phyloP scores from a whole-genome alignment of 2,329 filamentous ascomycete species.

The Aspergillus sergii region DNA sequence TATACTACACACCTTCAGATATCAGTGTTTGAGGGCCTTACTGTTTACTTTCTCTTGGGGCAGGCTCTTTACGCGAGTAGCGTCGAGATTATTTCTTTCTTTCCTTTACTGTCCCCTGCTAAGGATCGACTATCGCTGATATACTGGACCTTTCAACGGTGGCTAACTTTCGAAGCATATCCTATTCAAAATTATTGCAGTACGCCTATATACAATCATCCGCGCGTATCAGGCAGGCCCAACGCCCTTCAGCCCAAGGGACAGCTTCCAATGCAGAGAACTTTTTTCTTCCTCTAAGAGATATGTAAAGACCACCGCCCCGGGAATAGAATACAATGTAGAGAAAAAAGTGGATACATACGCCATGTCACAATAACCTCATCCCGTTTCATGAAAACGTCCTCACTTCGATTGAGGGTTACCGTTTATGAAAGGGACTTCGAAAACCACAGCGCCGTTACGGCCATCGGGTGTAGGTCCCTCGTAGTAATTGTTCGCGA shows the following conservation, averaged over 20 bases:
- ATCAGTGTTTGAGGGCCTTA: not conserved
- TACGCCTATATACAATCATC: conserved; percentile 6
- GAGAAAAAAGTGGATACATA: conserved; percentile 10
- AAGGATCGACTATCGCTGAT: not conserved
- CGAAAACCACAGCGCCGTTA: conserved; percentile 87
- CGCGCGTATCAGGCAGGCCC: not conserved
- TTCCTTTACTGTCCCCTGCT: too few relatives aligned
- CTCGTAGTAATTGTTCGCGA: conserved; percentile 40
- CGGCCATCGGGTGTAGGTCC: conserved; percentile 54
- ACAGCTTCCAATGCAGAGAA: conserved; percentile 10
- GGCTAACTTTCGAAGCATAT: not conserved
- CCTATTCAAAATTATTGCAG: not conserved
- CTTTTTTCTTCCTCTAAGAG: conserved; percentile 9
- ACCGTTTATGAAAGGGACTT: conserved; percentile 60
- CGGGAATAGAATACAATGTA: conserved; percentile 13
- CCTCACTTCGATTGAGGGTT: conserved; percentile 11
- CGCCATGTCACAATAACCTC: conserved; percentile 9
- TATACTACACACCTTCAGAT: not conserved
- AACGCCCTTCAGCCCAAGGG: conserved; percentile 4
- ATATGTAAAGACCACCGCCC: conserved; percentile 13
- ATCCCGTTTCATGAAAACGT: not conserved
- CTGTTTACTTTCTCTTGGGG: not conserved
- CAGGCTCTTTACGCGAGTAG: not conserved
- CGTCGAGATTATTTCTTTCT: too few relatives aligned
- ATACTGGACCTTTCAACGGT: not conserved